Base-by-base conservation (phyloP, 768 basidiomycete species). In the Podaxis pistillaris region DNA sequence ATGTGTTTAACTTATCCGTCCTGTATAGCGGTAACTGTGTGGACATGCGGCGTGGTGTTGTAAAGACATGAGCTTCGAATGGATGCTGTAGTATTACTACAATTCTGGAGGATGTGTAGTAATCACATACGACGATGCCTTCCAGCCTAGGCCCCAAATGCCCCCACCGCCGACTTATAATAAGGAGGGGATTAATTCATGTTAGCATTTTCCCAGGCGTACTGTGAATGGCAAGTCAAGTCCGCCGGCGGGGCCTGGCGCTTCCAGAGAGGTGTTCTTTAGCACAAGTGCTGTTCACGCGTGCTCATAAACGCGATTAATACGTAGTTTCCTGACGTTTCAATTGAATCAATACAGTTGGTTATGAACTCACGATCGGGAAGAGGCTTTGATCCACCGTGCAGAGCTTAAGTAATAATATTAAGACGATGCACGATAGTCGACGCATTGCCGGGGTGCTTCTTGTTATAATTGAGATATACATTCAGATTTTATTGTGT, bases 221-320 rank as follows among this genome's bases (percentile, higher is more conserved):
- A 2, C 54, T 40, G 19, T 13, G 37, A 56, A 56, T 38, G 54
- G 33, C 54, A 56, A 40, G 13, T 24, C 36, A 19, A 41, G 15
- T 40, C 54, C 54, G 54, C 54, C 54, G 37, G 54, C 54, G 37
- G 37, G 54, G 37, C 54, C 36, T 12, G 36, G 54, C 22, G 54
- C 54, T 11, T 4, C 36, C 19, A 8, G 19, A 24, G 38, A 24
- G 19, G n/a, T 4, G 30, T 6, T 13, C n/a, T 44, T 12, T 19
- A n/a, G 15, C 54, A 55, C 53, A 26, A 55, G 53, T 6, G 36
- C 51, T 52, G 51, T 50, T 26, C 47, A 50, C 19, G 51, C 51
- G 15, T 11, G 15, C 7, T 28, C 12, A 17, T 53, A 15, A 53
- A 19, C 8, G 15, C 41, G n/a, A 44, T 13, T 15, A 44, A 44